Evolutionary conservation across 768 basidiomycete species (phyloP).

Genomic region (Lentinula sp.): DNA sequence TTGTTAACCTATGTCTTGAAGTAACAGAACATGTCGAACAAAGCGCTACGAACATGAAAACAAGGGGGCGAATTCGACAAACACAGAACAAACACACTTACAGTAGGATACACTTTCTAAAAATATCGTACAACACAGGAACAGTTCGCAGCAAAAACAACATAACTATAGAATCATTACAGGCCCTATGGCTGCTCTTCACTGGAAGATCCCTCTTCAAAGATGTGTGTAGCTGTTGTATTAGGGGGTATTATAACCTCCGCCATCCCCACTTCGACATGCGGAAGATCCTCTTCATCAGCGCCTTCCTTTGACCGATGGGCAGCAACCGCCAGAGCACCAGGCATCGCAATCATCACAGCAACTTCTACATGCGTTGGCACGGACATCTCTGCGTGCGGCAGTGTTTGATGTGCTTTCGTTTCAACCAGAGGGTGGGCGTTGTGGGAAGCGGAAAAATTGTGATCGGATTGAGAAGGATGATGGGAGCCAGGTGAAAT

Average conservation of each 20-base stretch:
- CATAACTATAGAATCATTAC: not conserved
- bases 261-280: conserved; percentile 25
- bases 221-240: not conserved
- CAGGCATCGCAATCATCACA: conserved; percentile 42
- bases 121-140: not conserved
- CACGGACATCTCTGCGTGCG: conserved; percentile 1
- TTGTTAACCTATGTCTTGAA: not conserved
- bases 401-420: conserved; percentile 4
- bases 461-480: not conserved
- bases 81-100: not conserved
- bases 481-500: not conserved
- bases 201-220: not conserved
- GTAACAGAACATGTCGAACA: not conserved
- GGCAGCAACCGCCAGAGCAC: conserved; percentile 3
- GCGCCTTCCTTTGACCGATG: conserved; percentile 5
- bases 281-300: conserved; percentile 21
- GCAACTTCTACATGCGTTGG: conserved; percentile 28
- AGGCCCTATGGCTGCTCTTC: not conserved
- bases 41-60: not conserved
- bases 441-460: conserved; percentile 13
- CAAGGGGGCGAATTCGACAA: not conserved
- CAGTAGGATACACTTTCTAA: not conserved
- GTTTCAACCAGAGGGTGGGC: conserved; percentile 13
- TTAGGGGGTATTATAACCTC: conserved; percentile 13
- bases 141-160: not conserved